A percentile compares a stretch with the other conserved stretches of the same genome.
These are phyloP conservation scores for Takakia lepidozioides DNA, from an alignment of 225 moss, liverwort and hornwort genomes.

Conservation along the genomic window DNA sequence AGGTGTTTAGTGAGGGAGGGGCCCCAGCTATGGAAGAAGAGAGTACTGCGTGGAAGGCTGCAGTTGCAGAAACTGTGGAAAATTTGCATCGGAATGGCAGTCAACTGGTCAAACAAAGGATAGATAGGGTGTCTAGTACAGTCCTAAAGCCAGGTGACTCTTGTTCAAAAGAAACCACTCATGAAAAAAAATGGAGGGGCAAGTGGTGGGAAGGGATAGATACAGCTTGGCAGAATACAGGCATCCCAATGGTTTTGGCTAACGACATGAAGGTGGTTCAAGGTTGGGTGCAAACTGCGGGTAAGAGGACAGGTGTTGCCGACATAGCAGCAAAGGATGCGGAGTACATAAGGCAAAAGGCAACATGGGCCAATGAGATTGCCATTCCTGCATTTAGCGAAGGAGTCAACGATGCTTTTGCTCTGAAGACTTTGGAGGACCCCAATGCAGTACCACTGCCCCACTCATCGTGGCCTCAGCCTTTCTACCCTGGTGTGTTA, in stretches of 20 bases:
- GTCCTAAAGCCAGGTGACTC: constrained; percentile 26
- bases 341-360: constrained; percentile 20
- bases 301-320: constrained; percentile 18
- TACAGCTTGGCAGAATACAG: constrained; percentile 24
- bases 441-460: constrained; percentile 24
- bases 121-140: constrained; percentile 20
- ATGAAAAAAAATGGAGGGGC: constrained; percentile 26
- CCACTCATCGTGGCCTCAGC: constrained; percentile 50
- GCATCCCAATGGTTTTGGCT: constrained; percentile 20
- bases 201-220: constrained; percentile 36
- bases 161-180: constrained; percentile 10
- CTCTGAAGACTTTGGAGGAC: constrained; percentile 62
- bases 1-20: constrained; percentile 18
- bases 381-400: constrained; percentile 28
- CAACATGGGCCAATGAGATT: constrained; percentile 13
- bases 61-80: constrained; percentile 19
- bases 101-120: constrained; percentile 10
- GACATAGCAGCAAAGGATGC: constrained; percentile 27
- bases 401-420: constrained; percentile 51
- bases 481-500: constrained; percentile 57
- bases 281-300: constrained; percentile 27
- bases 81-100: constrained; percentile 17
- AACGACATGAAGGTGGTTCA: constrained; percentile 32
- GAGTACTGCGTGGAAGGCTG: constrained; percentile 15
- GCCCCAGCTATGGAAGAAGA: constrained; percentile 3